Evolutionary conservation across 2,329 filamentous ascomycete genomes (phyloP).

Genomic region (Fusarium sororula): DNA sequence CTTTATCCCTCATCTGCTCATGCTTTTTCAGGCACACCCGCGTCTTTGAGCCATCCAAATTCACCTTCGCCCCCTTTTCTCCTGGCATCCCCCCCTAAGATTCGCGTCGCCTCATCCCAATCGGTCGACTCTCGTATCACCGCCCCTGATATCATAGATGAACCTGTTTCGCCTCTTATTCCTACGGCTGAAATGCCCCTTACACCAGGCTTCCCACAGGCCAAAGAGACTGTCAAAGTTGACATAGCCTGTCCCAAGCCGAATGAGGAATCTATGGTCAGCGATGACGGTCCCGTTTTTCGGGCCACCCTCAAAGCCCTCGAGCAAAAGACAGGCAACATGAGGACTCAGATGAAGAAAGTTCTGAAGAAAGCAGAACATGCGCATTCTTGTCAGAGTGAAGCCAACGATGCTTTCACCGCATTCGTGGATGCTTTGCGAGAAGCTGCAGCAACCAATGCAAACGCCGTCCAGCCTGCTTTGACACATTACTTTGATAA

Average conservation of each 20-base stretch:
- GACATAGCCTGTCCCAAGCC: conserved; percentile 89
- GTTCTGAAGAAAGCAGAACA: conserved; percentile 94
- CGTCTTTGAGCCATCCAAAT: conserved; percentile 64
- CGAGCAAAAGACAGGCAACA: conserved; percentile 95
- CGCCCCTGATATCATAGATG: conserved; percentile 69
- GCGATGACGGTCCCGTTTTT: conserved; percentile 94
- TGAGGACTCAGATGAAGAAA: conserved; percentile 95
- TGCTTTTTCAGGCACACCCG: conserved; percentile 52
- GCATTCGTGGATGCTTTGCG: conserved; percentile 86
- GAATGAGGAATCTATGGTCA: conserved; percentile 82
- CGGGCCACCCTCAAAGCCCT: conserved; percentile 95
- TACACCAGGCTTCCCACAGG: conserved; percentile 36
- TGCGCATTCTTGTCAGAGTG: conserved; percentile 79
- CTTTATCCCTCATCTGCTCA: conserved; percentile 20
- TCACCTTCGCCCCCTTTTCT: conserved; percentile 79
- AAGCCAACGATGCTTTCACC: conserved; percentile 85
- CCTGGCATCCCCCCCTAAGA: conserved; percentile 76
- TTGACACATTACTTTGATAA: conserved; percentile 98
- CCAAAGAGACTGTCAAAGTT: conserved; percentile 73
- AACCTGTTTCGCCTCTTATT: conserved; percentile 63
- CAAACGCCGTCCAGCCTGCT: conserved; percentile 95
- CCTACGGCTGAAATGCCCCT: conserved; percentile 50
- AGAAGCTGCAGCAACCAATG: conserved; percentile 89
- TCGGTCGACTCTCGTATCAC: conserved; percentile 86
- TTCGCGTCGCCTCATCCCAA: conserved; percentile 85